Conservation (phyloP, 1,139 yeast species). For the Suhomyces panamericanus region DNA sequence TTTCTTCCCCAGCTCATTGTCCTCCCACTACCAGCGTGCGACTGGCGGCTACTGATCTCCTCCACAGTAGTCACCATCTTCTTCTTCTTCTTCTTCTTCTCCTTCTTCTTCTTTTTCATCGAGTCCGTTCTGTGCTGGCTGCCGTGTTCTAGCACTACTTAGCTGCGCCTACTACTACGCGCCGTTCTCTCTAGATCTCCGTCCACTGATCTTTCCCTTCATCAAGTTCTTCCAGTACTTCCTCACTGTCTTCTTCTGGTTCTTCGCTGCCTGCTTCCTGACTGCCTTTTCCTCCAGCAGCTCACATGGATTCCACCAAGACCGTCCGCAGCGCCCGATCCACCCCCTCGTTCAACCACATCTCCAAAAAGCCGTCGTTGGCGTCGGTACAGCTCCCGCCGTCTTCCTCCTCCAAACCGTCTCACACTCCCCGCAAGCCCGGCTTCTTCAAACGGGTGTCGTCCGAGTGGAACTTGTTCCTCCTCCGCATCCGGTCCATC, state of each 20-base stretch:
- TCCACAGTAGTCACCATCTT: too few species aligned
- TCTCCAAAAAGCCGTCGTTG: constrained; percentile 5
- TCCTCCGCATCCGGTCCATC: constrained; percentile 35
- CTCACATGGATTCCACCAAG: constrained; percentile 6
- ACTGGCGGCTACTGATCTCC: too few species aligned
- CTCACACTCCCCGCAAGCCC: constrained; percentile 15
- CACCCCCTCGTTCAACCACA: constrained; percentile 9
- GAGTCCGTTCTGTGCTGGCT: background rate
- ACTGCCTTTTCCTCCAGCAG: too few species aligned
- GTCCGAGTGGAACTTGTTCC: constrained; percentile 35
- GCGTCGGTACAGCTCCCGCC: background rate
- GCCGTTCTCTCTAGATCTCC: too few species aligned
- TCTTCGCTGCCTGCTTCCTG: too few species aligned
- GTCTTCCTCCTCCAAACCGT: background rate
- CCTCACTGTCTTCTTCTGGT: too few species aligned
- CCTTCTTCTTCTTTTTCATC: background rate
- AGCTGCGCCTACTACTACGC: too few species aligned
- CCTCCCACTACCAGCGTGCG: too few species aligned
- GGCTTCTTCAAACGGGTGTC: constrained; percentile 37
- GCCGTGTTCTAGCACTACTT: too few species aligned
- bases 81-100: background rate
- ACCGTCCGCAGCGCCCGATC: constrained; percentile 12
- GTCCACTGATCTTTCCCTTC: too few species aligned
- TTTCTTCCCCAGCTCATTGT: too few species aligned
- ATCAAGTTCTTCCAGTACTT: too few species aligned